These are phyloP conservation scores for Oryza australiensis DNA, from an alignment of 176 grass and related monocot species.

Conservation along the genomic window DNA sequence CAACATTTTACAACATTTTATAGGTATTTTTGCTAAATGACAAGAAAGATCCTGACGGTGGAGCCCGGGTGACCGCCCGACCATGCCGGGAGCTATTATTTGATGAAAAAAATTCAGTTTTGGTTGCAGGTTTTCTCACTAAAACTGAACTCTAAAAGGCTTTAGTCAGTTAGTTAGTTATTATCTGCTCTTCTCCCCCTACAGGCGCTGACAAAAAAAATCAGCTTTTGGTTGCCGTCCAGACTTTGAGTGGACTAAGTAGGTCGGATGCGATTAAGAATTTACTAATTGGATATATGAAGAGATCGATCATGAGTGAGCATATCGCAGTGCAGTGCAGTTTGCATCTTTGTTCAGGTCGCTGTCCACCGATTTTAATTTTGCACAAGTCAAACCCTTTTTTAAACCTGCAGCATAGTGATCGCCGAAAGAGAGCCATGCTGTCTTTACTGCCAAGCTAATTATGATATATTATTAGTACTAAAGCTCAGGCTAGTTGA, in stretches of 20 bases:
- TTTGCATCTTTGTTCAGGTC: neutral
- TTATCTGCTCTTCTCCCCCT: neutral
- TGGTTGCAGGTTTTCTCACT: neutral
- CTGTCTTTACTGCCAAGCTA: neutral
- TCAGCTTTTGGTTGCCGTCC: neutral
- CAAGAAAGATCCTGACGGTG: too few relatives aligned
- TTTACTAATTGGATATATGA: neutral
- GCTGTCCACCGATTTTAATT: neutral
- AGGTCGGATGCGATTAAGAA: constrained; percentile 4
- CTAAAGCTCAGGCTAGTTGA: constrained; percentile 12
- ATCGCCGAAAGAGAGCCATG: constrained; percentile 8
- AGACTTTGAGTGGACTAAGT: neutral
- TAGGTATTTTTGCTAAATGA: too few relatives aligned
- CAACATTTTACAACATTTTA: too few relatives aligned
- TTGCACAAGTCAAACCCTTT: constrained; percentile 24
- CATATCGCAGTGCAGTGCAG: neutral
- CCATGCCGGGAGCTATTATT: too few relatives aligned
- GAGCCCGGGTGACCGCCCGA: too few relatives aligned
- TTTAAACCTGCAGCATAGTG: neutral
- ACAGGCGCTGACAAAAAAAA: neutral
- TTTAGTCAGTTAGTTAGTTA: neutral
- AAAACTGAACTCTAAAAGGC: neutral
- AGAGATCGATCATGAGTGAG: neutral
- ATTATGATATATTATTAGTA: neutral
- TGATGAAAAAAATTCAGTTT: too few relatives aligned